Evolutionary conservation across 345 rosid genomes (phyloP).

Genomic region (Anastatica hierochuntica): DNA sequence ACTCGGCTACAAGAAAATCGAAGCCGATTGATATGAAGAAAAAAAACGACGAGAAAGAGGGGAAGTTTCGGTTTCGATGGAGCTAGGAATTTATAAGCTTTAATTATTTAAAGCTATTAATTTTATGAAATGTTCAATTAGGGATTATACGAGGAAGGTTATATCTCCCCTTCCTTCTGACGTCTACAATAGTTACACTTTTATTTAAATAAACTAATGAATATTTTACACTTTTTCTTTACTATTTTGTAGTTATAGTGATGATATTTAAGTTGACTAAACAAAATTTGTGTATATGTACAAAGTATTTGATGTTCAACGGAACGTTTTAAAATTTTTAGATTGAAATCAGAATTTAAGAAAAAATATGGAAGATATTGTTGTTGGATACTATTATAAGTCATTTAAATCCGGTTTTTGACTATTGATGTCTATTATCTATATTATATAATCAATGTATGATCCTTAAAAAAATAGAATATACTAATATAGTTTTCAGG

Average conservation of each 20-base stretch:
- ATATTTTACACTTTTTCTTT: too few relatives aligned
- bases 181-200: background rate
- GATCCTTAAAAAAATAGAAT: background rate
- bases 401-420: too few relatives aligned
- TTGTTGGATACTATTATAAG: too few relatives aligned
- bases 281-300: too few relatives aligned
- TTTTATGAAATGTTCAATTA: background rate
- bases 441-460: background rate
- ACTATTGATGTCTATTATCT: too few relatives aligned
- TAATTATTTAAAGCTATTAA: background rate
- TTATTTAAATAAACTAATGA: too few relatives aligned
- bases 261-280: too few relatives aligned
- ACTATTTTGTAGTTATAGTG: too few relatives aligned
- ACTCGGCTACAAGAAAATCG: slow-evolving; percentile 2
- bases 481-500: background rate
- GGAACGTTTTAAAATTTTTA: too few relatives aligned
- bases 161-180: background rate
- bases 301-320: too few relatives aligned
- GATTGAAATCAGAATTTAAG: too few relatives aligned
- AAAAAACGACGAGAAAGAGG: background rate
- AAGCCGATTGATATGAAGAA: slow-evolving; percentile 18
- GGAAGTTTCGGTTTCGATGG: background rate
- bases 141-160: slow-evolving; percentile 29
- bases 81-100: background rate
- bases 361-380: too few relatives aligned